A percentile compares a stretch with the other conserved stretches of the same genome.
Evolutionary conservation across 495 filamentous ascomycete species (phyloP).

Genomic region (Lophiostoma macrostomum): DNA sequence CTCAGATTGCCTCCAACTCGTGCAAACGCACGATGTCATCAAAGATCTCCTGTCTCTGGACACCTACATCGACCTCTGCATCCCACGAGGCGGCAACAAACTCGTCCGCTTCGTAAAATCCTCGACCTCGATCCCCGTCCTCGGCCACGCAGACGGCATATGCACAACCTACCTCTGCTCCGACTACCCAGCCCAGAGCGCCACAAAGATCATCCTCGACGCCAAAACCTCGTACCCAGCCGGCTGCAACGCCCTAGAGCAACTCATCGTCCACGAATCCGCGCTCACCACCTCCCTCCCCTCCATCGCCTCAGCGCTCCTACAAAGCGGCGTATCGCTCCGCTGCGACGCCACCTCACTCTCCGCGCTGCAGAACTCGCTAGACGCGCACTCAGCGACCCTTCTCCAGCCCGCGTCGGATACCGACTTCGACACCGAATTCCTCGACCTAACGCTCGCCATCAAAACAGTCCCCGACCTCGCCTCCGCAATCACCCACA

Average conservation of each 20-base stretch:
- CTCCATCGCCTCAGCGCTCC: constrained; percentile 63
- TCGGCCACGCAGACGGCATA: constrained; percentile 94
- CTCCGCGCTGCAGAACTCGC: constrained; percentile 50
- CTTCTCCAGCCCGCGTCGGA: constrained; percentile 63
- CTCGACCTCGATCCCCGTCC: constrained; percentile 88
- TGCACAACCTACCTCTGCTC: constrained; percentile 85
- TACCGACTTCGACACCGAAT: constrained; percentile 82
- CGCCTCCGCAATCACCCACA: constrained; percentile 74
- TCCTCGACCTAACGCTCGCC: constrained; percentile 79
- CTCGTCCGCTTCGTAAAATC: constrained; percentile 87
- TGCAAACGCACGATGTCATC: constrained; percentile 85
- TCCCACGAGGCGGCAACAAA: constrained; percentile 90
- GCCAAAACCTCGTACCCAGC: constrained; percentile 92
- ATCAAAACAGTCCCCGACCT: constrained; percentile 71
- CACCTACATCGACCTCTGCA: constrained; percentile 86
- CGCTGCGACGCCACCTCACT: constrained; percentile 74
- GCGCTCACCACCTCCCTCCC: constrained; percentile 69
- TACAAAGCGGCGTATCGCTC: constrained; percentile 74
- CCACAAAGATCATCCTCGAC: constrained; percentile 78
- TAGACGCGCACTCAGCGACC: constrained; percentile 41
- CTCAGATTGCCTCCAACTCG: constrained; percentile 82
- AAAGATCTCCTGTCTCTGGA: constrained; percentile 80
- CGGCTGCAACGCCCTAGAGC: constrained; percentile 93
- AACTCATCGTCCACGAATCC: constrained; percentile 76
- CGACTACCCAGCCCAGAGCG: constrained; percentile 69